Percentiles rank a stretch among this genome's conserved stretches.
Conservation (phyloP, 1,284 basidiomycete genomes). For the Ustilago sp. region DNA sequence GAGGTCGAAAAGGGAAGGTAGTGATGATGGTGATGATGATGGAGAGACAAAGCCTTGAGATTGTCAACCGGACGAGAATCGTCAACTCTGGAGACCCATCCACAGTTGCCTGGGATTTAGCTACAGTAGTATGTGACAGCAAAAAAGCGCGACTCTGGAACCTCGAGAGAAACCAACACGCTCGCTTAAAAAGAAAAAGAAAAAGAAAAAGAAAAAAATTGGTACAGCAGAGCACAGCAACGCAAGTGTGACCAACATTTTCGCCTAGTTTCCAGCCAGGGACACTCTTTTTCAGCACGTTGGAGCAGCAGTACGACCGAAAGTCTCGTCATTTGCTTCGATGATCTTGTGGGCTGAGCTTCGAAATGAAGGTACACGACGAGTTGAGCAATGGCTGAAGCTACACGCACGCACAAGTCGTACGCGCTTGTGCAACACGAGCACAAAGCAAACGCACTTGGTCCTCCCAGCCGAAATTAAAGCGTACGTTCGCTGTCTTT, state of each 20-base stretch:
- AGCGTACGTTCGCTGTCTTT: background rate
- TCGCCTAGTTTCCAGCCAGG: no score
- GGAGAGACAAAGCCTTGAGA: background rate
- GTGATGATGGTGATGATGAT: conserved; percentile 6
- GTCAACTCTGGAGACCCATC: background rate
- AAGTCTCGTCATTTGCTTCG: background rate
- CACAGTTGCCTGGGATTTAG: background rate
- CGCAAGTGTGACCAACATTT: background rate
- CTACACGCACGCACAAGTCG: background rate
- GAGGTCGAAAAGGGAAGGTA: background rate
- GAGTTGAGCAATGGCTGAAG: background rate
- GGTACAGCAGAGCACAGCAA: background rate
- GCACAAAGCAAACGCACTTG: background rate
- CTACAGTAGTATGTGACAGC: background rate
- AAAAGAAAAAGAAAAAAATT: no score
- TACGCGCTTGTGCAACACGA: conserved; percentile 5
- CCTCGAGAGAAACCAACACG: conserved; percentile 1
- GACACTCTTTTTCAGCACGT: no score
- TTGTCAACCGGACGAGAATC: conserved; percentile 6
- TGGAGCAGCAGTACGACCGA: no score
- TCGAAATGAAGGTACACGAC: background rate
- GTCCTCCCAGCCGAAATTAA: background rate
- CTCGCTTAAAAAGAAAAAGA: background rate
- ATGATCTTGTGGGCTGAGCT: background rate
- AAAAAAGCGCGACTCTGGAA: background rate